Conservation (phyloP, 1,139 yeast genomes). For the Suhomyces chickasaworum region DNA sequence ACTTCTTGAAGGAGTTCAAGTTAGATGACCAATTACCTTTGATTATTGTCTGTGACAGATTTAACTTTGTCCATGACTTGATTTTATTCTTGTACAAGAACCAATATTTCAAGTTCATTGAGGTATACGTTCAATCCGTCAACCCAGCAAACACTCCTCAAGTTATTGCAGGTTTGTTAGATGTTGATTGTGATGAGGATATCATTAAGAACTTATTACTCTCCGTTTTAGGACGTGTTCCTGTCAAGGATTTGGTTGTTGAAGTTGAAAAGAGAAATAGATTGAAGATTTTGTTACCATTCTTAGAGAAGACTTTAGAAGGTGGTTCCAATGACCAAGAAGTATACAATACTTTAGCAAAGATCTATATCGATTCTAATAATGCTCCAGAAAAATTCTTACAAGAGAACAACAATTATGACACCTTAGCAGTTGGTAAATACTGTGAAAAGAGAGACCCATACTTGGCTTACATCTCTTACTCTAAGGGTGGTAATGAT, state of each 20-base stretch:
- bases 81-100: constrained; percentile 91
- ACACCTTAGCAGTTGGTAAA: constrained; percentile 91
- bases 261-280: constrained; percentile 98
- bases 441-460: constrained; percentile 99
- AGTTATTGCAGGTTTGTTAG: constrained; percentile 92
- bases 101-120: constrained; percentile 93
- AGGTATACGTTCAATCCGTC: constrained; percentile 95
- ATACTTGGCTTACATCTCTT: constrained; percentile 93
- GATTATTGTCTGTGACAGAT: constrained; percentile 94
- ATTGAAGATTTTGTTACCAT: constrained; percentile 86
- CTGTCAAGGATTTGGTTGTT: constrained; percentile 81
- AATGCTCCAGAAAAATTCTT: constrained; percentile 96
- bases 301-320: constrained; percentile 84
- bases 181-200: constrained; percentile 94
- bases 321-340: constrained; percentile 92
- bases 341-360: constrained; percentile 91
- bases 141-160: constrained; percentile 95
- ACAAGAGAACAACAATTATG: constrained; percentile 86
- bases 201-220: constrained; percentile 79
- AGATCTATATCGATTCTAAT: constrained; percentile 95
- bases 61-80: constrained; percentile 88
- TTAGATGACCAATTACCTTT: constrained; percentile 95
- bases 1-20: constrained; percentile 90
- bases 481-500: constrained; percentile 92
- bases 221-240: constrained; percentile 93